Conservation (phyloP, 805 yeast species). For the Nematodospora valgi region DNA sequence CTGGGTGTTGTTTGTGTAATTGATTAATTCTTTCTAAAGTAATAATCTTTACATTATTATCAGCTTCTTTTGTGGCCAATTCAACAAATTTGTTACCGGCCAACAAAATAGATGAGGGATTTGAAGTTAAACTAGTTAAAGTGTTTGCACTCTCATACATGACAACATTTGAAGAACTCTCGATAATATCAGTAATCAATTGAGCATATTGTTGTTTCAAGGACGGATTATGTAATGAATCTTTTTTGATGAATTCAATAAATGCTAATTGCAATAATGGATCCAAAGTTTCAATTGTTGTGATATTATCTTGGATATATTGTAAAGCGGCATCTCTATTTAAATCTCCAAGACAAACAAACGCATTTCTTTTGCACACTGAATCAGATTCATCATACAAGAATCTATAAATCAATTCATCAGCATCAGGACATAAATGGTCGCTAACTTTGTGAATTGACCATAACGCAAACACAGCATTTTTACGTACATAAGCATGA, state of each 20-base stretch:
- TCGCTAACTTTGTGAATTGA: slow-evolving; percentile 81
- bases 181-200: slow-evolving; percentile 69
- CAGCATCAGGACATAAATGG: slow-evolving; percentile 93
- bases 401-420: slow-evolving; percentile 71
- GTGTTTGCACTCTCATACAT: slow-evolving; percentile 90
- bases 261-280: slow-evolving; percentile 84
- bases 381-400: slow-evolving; percentile 84
- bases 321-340: slow-evolving; percentile 82
- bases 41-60: slow-evolving; percentile 89
- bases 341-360: slow-evolving; percentile 77
- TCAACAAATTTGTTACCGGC: slow-evolving; percentile 88
- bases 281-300: slow-evolving; percentile 62
- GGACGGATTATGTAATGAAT: slow-evolving; percentile 60
- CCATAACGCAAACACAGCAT: slow-evolving; percentile 88
- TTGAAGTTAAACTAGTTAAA: slow-evolving; percentile 56
- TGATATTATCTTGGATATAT: slow-evolving; percentile 70
- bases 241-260: slow-evolving; percentile 86
- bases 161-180: slow-evolving; percentile 67
- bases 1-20: slow-evolving; percentile 71
- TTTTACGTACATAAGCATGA: slow-evolving; percentile 96
- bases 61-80: slow-evolving; percentile 88
- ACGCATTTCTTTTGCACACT: slow-evolving; percentile 93
- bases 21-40: slow-evolving; percentile 83
- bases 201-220: slow-evolving; percentile 70
- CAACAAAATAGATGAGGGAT: slow-evolving; percentile 63